Conservation (phyloP, 2,329 filamentous ascomycete genomes). For the Fusarium sp. region DNA sequence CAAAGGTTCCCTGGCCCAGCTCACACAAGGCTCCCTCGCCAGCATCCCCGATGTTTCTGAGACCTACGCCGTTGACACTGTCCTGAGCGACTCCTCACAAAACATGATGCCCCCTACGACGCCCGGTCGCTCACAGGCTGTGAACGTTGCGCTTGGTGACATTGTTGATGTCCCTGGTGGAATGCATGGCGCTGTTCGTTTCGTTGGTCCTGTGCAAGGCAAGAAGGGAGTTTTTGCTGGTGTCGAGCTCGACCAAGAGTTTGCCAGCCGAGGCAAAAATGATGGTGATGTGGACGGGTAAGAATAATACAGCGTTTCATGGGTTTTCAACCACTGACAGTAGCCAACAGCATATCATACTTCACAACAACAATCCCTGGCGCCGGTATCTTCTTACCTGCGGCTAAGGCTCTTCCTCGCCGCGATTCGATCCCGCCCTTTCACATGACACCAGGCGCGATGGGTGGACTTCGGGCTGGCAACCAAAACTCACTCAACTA, state of each 20-base stretch:
- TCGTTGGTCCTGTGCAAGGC: constrained; percentile 85
- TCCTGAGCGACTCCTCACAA: constrained; percentile 53
- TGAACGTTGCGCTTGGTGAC: constrained; percentile 79
- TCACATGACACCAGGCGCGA: constrained; percentile 77
- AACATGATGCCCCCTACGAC: constrained; percentile 67
- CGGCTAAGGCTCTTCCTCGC: constrained; percentile 81
- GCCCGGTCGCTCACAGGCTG: constrained; percentile 62
- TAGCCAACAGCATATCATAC: constrained; percentile 70
- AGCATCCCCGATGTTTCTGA: constrained; percentile 75
- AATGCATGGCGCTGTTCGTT: constrained; percentile 91
- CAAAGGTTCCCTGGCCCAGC: constrained; percentile 77
- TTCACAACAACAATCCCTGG: constrained; percentile 83
- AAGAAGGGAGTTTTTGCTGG: constrained; percentile 94
- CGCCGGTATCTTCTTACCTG: constrained; percentile 92
- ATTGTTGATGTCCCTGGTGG: constrained; percentile 90
- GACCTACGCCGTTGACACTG: constrained; percentile 70
- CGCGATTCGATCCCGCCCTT: constrained; percentile 69
- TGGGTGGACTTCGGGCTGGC: constrained; percentile 64
- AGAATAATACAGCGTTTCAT: constrained; percentile 45
- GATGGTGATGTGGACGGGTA: constrained; percentile 96
- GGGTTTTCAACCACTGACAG: constrained; percentile 4
- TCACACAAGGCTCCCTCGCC: constrained; percentile 73
- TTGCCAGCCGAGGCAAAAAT: constrained; percentile 89
- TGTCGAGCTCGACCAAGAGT: constrained; percentile 86
- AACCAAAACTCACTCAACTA: constrained; percentile 70